Conservation (phyloP, 2,329 filamentous ascomycete species). For the Aspergillus proliferans region DNA sequence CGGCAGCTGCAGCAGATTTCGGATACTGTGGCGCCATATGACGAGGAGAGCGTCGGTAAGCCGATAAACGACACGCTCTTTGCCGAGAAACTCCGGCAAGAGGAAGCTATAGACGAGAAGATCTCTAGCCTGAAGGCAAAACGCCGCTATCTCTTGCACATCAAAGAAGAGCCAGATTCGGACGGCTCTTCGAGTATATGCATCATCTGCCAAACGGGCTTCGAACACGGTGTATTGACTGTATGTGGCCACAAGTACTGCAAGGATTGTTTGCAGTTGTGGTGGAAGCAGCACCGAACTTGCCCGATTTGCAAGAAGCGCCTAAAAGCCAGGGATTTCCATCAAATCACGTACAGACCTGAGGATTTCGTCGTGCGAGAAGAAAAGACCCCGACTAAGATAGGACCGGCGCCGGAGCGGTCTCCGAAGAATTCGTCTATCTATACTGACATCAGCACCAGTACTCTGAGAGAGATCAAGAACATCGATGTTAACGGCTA, state of each 20-base stretch:
- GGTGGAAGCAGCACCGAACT: slow-evolving; percentile 67
- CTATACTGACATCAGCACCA: slow-evolving; percentile 68
- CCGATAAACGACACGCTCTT: slow-evolving; percentile 49
- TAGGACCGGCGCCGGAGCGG: slow-evolving; percentile 25
- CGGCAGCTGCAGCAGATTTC: slow-evolving; percentile 86
- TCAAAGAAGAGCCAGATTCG: slow-evolving; percentile 56
- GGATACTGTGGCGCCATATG: slow-evolving; percentile 72
- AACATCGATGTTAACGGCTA: slow-evolving; percentile 67
- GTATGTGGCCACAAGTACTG: slow-evolving; percentile 90
- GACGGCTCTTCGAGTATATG: slow-evolving; percentile 62
- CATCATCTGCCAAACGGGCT: slow-evolving; percentile 74
- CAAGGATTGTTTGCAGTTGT: slow-evolving; percentile 74
- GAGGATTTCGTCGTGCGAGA: slow-evolving; percentile 64
- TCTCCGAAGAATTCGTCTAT: slow-evolving; percentile 47
- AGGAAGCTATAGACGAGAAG: slow-evolving; percentile 50
- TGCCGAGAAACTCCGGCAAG: slow-evolving; percentile 36
- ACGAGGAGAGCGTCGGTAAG: slow-evolving; percentile 54
- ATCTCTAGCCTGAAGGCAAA: slow-evolving; percentile 64
- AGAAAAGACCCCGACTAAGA: slow-evolving; percentile 28
- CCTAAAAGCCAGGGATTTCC: slow-evolving; percentile 62
- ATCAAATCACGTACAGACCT: slow-evolving; percentile 79
- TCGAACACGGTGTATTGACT: slow-evolving; percentile 60
- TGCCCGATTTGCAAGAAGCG: slow-evolving; percentile 79
- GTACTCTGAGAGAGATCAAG: slow-evolving; percentile 72
- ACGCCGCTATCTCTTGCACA: slow-evolving; percentile 64